phyloP scores from a whole-genome alignment of 2,329 filamentous ascomycete genomes.

The Endoconidiophora laricicola region DNA sequence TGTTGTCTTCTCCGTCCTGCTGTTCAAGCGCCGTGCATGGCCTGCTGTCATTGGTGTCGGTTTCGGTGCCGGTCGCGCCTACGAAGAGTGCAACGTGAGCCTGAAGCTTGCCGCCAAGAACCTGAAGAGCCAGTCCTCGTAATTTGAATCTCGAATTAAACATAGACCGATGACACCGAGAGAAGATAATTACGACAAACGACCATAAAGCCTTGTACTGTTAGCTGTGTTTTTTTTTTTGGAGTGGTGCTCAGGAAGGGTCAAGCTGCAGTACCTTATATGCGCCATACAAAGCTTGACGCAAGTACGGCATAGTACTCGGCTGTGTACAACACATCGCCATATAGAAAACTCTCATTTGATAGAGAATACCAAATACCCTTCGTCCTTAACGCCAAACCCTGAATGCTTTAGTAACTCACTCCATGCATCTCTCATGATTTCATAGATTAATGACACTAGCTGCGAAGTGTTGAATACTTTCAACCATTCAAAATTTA shows the following conservation, averaged over 20 bases:
- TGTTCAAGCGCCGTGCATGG: slow-evolving; percentile 97
- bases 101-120: slow-evolving; percentile 44
- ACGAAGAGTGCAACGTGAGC: slow-evolving; percentile 92
- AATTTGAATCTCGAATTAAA: not conserved
- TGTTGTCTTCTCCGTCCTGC: slow-evolving; percentile 92
- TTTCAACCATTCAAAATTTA: too few relatives aligned
- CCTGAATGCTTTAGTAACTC: too few relatives aligned
- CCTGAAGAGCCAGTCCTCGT: slow-evolving; percentile 30
- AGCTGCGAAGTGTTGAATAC: too few relatives aligned
- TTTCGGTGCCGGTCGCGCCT: slow-evolving; percentile 89
- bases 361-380: slow-evolving; percentile 10
- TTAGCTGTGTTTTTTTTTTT: slow-evolving; percentile 4
- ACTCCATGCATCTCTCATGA: too few relatives aligned
- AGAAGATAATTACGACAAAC: slow-evolving; percentile 6
- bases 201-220: slow-evolving; percentile 4
- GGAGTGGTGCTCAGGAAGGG: not conserved
- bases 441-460: too few relatives aligned
- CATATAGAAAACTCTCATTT: slow-evolving; percentile 10
- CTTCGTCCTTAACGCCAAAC: not conserved
- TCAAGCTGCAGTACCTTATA: not conserved
- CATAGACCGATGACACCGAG: not conserved
- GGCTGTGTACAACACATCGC: slow-evolving; percentile 13
- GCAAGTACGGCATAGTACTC: not conserved
- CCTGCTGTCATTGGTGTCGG: slow-evolving; percentile 88
- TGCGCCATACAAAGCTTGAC: not conserved